Conservation (phyloP, 2,329 filamentous ascomycete genomes). For the Sclerotinia minor region DNA sequence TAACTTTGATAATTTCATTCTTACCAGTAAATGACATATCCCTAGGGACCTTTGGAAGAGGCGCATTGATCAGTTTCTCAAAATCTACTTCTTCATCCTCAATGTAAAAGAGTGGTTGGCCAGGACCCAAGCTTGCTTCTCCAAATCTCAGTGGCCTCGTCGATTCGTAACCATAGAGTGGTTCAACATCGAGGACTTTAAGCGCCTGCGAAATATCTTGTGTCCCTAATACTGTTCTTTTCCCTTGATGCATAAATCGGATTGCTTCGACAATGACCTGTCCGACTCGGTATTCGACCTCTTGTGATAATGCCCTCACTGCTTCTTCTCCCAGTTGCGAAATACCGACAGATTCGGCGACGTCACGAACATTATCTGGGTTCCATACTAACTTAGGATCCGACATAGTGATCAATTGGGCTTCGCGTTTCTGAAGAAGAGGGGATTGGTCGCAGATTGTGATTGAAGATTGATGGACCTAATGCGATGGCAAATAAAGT, state of each 20-base stretch:
- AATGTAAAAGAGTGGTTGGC: slow-evolving; percentile 93
- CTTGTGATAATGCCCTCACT: slow-evolving; percentile 81
- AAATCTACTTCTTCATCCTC: slow-evolving; percentile 99
- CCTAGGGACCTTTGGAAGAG: slow-evolving; percentile 88
- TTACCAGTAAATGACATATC: slow-evolving; percentile 89
- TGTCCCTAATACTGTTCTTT: slow-evolving; percentile 82
- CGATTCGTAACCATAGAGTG: slow-evolving; percentile 93
- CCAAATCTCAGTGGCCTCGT: slow-evolving; percentile 86
- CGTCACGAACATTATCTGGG: slow-evolving; percentile 90
- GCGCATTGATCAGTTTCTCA: slow-evolving; percentile 96
- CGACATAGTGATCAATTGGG: slow-evolving; percentile 27
- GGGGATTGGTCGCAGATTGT: neutral
- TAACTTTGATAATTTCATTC: slow-evolving; percentile 41
- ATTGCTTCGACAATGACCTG: slow-evolving; percentile 92
- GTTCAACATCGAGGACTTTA: slow-evolving; percentile 85
- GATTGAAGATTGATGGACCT: neutral
- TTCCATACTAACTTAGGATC: slow-evolving; percentile 74
- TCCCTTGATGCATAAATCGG: slow-evolving; percentile 92
- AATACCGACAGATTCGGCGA: slow-evolving; percentile 94
- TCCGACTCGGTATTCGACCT: slow-evolving; percentile 92
- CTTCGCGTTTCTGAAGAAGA: neutral
- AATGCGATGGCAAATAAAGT: neutral
- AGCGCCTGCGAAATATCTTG: slow-evolving; percentile 88
- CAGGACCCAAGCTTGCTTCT: slow-evolving; percentile 88
- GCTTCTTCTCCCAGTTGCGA: slow-evolving; percentile 79